phyloP scores from a whole-genome alignment of 2,329 filamentous ascomycete genomes.

The Exophiala spinifera region DNA sequence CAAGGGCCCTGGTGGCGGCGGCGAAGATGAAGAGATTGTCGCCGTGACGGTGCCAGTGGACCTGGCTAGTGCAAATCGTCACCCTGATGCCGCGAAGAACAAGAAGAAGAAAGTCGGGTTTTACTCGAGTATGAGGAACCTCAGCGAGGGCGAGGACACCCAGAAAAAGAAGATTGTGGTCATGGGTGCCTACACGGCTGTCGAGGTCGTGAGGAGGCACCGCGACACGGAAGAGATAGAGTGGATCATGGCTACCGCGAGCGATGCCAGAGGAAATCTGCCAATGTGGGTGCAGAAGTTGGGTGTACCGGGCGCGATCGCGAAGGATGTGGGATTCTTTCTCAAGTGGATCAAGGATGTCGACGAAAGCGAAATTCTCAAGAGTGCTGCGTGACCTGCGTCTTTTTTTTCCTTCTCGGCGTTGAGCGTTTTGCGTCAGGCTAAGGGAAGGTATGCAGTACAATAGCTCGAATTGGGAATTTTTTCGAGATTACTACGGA shows the following conservation, averaged over 20 bases:
- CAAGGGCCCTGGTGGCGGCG: too few relatives aligned
- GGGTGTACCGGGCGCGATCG: conserved; percentile 60
- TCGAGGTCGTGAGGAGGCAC: conserved; percentile 24
- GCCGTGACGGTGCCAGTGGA: conserved; percentile 34
- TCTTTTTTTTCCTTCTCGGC: too few relatives aligned
- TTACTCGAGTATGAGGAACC: conserved; percentile 31
- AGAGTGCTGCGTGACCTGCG: too few relatives aligned
- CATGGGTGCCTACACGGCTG: conserved; percentile 28
- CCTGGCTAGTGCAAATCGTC: conserved; percentile 19
- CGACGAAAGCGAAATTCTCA: conserved; percentile 9
- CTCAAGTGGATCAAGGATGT: conserved; percentile 60
- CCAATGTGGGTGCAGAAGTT: conserved; percentile 65
- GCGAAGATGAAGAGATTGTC: conserved; percentile 25
- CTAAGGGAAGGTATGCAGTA: too few relatives aligned
- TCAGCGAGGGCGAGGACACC: conserved; percentile 26
- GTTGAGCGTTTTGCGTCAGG: too few relatives aligned
- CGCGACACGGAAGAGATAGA: conserved; percentile 46
- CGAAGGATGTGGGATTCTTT: conserved; percentile 70
- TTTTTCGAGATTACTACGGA: too few relatives aligned
- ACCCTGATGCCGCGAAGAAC: conserved; percentile 10
- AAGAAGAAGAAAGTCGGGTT: conserved; percentile 9
- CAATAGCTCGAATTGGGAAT: too few relatives aligned
- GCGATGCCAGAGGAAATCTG: conserved; percentile 65
- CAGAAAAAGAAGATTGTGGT: conserved; percentile 30
- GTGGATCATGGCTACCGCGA: conserved; percentile 77